Evolutionary conservation across 2,329 filamentous ascomycete species (phyloP).

Genomic region (Pseudocercospora fuligena): DNA sequence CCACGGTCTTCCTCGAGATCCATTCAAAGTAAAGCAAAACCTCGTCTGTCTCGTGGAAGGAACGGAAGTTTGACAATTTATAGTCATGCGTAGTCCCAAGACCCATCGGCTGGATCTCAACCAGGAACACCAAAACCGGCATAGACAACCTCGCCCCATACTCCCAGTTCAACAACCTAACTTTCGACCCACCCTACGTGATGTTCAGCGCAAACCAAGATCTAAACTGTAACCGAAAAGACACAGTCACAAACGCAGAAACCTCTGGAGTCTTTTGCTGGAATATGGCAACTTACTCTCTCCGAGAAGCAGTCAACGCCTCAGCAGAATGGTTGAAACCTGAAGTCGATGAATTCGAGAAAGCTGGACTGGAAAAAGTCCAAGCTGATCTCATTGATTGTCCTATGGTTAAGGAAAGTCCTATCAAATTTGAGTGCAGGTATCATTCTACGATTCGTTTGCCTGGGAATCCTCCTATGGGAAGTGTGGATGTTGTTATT

Average conservation of each 20-base stretch:
- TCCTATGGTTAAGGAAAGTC: slow-evolving; percentile 60
- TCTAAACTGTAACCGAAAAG: background rate
- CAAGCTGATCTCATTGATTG: slow-evolving; percentile 48
- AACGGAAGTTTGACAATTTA: too few species aligned
- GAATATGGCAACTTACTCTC: slow-evolving; percentile 55
- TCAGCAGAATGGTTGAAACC: slow-evolving; percentile 56
- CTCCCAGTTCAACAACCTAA: slow-evolving; percentile 67
- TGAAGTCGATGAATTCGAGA: slow-evolving; percentile 61
- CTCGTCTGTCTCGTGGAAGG: background rate
- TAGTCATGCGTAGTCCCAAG: slow-evolving; percentile 64
- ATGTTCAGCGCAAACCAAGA: slow-evolving; percentile 54
- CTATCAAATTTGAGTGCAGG: slow-evolving; percentile 64
- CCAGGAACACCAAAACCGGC: slow-evolving; percentile 50
- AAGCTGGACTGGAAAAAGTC: slow-evolving; percentile 56
- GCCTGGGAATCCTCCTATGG: slow-evolving; percentile 63
- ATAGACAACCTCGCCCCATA: slow-evolving; percentile 64
- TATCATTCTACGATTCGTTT: slow-evolving; percentile 61
- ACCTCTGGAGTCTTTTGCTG: slow-evolving; percentile 50
- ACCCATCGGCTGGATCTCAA: slow-evolving; percentile 65
- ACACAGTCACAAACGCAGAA: slow-evolving; percentile 46
- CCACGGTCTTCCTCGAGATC: slow-evolving; percentile 59
- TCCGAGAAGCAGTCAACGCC: slow-evolving; percentile 62
- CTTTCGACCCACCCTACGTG: slow-evolving; percentile 66
- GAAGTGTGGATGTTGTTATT: slow-evolving; percentile 62
- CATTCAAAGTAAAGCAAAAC: slow-evolving; percentile 55